Evolutionary conservation across 768 basidiomycete genomes (phyloP), one percentile per base, ranked within the genome.

Genomic region (Lentinula boryana): DNA sequence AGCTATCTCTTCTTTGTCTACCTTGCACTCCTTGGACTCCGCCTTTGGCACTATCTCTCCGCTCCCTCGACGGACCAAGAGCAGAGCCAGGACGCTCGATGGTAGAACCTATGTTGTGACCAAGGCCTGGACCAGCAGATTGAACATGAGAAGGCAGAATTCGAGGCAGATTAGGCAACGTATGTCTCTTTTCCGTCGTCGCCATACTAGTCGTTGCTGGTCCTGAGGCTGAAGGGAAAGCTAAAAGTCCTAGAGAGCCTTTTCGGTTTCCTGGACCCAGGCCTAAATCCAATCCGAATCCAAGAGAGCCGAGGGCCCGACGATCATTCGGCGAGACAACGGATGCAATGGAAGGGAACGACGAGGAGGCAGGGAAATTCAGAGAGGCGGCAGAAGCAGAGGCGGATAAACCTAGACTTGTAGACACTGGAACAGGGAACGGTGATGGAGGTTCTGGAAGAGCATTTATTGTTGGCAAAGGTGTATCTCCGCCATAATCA

Each of bases 401-500:
- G 36, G 33, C 32, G 46, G 60, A 41, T 18, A 48, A 4, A 49
- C 21, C 8, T 60, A 51, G 5, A 43, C 5, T 16, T 36, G 56
- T 21, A 16, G 75, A 69, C 33, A 66, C 73, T 43, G 71, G 74
- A 10, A 65, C 74, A 6, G 90, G 91, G 71, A 93, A 93, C 0
- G 92, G 92, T 0, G 92, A 90, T 2, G 90, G 80, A 9, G 90
- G 91, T 60, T 89, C 87, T 0, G 89, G 90, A 16, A 91, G 77
- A 7, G 78, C 82, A 52, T 67, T 83, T 64, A 40, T 60, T 38
- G 44, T 35, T 33, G 54, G 40, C 32, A 48, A 33, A 61, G 62
- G 32, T 64, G 56, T 58, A 64, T 63, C 53, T 33, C 40, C 48
- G 66, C 63, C 64, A 66, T 64, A 62, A 71, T 64, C 35, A 35